These are phyloP conservation scores for Geum urbanum DNA, from an alignment of 306 rosid species.

Conservation along the genomic window DNA sequence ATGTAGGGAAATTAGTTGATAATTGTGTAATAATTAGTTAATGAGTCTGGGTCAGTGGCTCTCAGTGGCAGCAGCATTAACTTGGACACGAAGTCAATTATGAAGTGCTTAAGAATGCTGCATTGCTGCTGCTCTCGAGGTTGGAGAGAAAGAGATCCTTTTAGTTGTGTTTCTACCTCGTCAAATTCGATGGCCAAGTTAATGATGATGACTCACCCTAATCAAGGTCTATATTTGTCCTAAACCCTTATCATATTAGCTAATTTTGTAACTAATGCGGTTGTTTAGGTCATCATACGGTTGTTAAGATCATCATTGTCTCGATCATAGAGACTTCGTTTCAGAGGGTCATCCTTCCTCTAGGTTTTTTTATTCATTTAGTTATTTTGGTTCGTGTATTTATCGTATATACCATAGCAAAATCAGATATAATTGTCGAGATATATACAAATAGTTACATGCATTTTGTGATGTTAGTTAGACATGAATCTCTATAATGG, in stretches of 20 bases:
- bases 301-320: too few species aligned
- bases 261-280: neutral
- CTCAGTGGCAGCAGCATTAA: conserved; percentile 27
- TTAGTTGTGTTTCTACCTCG: neutral
- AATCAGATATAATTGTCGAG: too few species aligned
- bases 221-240: neutral
- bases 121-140: conserved; percentile 12
- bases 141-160: neutral
- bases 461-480: too few species aligned
- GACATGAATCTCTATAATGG: too few species aligned
- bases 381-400: too few species aligned
- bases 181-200: neutral
- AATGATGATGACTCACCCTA: neutral
- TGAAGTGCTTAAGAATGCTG: neutral
- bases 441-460: too few species aligned
- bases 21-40: conserved; percentile 8
- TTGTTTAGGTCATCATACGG: neutral
- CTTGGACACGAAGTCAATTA: conserved; percentile 39
- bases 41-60: conserved; percentile 9
- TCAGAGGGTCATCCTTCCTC: too few species aligned
- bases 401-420: too few species aligned
- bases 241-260: neutral
- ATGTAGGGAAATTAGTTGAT: conserved; percentile 4
- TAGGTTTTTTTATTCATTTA: too few species aligned
- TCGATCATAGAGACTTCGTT: too few species aligned